phyloP scores from a whole-genome alignment of 73 alveolate species.

The Blepharisma stoltei region DNA sequence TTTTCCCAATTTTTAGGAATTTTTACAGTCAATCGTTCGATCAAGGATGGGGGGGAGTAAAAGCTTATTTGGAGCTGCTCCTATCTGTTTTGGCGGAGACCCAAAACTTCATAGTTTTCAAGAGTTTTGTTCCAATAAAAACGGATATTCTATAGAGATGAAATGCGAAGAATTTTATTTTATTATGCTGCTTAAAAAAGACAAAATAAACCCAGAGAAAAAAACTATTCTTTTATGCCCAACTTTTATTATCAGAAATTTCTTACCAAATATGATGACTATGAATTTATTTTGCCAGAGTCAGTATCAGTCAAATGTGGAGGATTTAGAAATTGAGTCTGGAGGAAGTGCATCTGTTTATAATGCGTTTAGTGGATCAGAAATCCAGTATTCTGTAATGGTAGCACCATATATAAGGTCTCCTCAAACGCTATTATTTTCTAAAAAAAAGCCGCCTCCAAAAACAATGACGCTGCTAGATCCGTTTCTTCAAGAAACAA shows the following conservation, averaged over 20 bases:
- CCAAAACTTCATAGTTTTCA: neutral
- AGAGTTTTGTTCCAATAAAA: neutral
- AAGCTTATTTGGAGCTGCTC: no score
- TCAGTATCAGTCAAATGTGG: neutral
- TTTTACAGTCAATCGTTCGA: no score
- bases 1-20: no score
- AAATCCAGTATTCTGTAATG: no score
- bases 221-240: neutral
- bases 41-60: no score
- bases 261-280: slow-evolving; percentile 9
- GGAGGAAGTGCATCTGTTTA: no score
- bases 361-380: no score
- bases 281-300: neutral
- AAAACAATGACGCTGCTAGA: neutral
- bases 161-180: slow-evolving; percentile 4
- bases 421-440: neutral
- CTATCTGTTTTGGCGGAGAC: no score
- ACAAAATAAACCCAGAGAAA: neutral
- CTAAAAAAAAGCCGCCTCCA: slow-evolving; percentile 11
- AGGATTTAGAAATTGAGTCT: no score
- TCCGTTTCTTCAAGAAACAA: neutral
- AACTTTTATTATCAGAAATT: neutral
- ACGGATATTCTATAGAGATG: slow-evolving; percentile 4
- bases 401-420: no score
- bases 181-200: neutral